These are phyloP conservation scores for Aegilops sharonensis DNA, from an alignment of 176 grass and related monocot genomes.

Conservation along the genomic window DNA sequence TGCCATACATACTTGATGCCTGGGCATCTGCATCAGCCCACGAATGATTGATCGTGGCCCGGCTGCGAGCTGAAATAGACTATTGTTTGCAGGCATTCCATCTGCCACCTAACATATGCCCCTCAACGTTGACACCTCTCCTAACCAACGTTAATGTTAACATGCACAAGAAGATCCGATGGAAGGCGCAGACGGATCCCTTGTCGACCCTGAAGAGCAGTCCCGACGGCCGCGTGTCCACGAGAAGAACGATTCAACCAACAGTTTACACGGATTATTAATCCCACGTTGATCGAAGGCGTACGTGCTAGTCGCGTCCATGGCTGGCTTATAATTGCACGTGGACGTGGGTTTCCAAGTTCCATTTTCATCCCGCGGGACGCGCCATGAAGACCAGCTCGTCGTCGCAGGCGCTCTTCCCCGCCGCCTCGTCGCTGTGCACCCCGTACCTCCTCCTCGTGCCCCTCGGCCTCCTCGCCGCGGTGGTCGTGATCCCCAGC, in stretches of 20 bases:
- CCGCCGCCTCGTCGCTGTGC: constrained; percentile 12
- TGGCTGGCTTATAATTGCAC: constrained; percentile 6
- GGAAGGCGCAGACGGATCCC: background rate
- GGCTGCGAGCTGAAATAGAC: background rate
- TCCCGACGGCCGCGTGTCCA: constrained; percentile 4
- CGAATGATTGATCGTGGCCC: background rate
- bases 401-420: constrained; percentile 14
- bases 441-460: constrained; percentile 18
- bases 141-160: background rate
- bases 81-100: background rate
- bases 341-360: background rate
- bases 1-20: background rate
- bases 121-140: constrained; percentile 30
- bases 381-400: constrained; percentile 37
- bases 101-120: constrained; percentile 21
- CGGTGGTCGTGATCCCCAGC: constrained; percentile 34
- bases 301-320: background rate
- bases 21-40: background rate
- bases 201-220: background rate
- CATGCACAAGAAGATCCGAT: background rate
- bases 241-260: constrained; percentile 7
- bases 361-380: background rate
- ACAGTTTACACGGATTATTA: background rate
- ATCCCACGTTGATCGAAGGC: background rate
- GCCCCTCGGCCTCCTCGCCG: constrained; percentile 44